Evolutionary conservation across 257 asterid species (phyloP).

Genomic region (Dorcoceras hygrometricum): DNA sequence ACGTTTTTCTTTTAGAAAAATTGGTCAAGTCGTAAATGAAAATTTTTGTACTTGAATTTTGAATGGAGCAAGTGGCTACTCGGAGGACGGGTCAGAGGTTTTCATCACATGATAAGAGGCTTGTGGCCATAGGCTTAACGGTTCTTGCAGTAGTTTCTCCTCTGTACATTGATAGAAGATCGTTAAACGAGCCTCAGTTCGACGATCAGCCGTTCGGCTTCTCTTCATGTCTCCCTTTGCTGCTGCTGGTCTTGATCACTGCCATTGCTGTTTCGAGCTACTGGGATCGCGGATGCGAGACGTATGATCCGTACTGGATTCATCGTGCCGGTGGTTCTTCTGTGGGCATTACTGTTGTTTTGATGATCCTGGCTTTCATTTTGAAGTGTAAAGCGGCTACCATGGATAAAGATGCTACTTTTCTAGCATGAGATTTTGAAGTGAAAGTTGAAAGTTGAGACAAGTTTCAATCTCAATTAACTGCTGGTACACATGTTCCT

Average conservation of each 20-base stretch:
- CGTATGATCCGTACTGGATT: conserved; percentile 47
- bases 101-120: conserved; percentile 37
- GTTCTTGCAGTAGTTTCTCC: conserved; percentile 43
- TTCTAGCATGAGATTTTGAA: too few relatives aligned
- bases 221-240: conserved; percentile 34
- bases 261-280: conserved; percentile 33
- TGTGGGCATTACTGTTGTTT: conserved; percentile 39
- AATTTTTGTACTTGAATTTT: not conserved
- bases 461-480: too few relatives aligned
- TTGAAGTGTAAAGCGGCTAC: conserved; percentile 33
- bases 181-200: conserved; percentile 26
- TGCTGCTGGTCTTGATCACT: conserved; percentile 33
- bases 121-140: conserved; percentile 36
- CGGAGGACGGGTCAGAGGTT: conserved; percentile 8
- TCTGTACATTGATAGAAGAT: conserved; percentile 34
- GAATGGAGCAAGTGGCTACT: conserved; percentile 14
- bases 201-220: conserved; percentile 31
- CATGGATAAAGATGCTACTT: not conserved
- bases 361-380: conserved; percentile 38
- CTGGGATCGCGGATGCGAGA: conserved; percentile 30
- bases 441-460: too few relatives aligned
- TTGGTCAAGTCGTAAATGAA: too few relatives aligned
- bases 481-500: too few relatives aligned
- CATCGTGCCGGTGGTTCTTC: conserved; percentile 52
- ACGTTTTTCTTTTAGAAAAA: too few relatives aligned